Base-by-base conservation (phyloP, 495 filamentous ascomycete species). In the Podospora pseudocomata region DNA sequence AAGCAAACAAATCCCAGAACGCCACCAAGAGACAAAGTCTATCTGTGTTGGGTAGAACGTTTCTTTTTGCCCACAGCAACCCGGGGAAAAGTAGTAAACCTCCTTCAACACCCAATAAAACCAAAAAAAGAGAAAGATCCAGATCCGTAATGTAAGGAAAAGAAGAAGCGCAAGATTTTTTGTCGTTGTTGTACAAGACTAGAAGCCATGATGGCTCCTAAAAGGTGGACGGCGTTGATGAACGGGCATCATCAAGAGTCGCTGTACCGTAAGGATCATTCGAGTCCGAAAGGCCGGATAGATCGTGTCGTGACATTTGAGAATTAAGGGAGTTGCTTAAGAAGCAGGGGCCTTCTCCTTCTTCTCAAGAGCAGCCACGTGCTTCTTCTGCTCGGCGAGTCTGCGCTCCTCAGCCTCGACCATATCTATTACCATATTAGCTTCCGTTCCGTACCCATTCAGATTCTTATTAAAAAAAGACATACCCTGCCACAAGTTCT, bases 401-500 rank as follows among this genome's bases (percentile, higher is more conserved):
- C 88, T 82, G 73, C 84, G 81, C 85, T 93, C 91, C 83, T 93
- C 91, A 58, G 89, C 84, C 67, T 83, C 89, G 67, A 93, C 90
- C 90, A 92, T 93, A 71, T 92, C 84, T 86, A 60, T 4, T 18
- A n/a, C 64, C n/a, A 58, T n/a, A 71, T 76, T 65, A 72, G 72
- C 23, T 23, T 23, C 23, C 23, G 23, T 23, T 23, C 2, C 23
- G 23, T 23, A 23, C 1, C 23, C 23, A 23, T 2, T 23, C 23
- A 23, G 1, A 23, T 23, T 23, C 23, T 23, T 23, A 23, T 23
- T 64, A 2, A 23, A 15, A 56, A 54, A 6, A 54, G 58, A 81
- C 86, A 68, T 75, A 89, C 86, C 91, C 82, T 89, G 91, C 94
- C 94, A 97, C 70, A 96, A 82, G 78, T 97, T 92, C 78, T 93